phyloP scores from a whole-genome alignment of 1,284 basidiomycete species.

The Puccinia horiana region DNA sequence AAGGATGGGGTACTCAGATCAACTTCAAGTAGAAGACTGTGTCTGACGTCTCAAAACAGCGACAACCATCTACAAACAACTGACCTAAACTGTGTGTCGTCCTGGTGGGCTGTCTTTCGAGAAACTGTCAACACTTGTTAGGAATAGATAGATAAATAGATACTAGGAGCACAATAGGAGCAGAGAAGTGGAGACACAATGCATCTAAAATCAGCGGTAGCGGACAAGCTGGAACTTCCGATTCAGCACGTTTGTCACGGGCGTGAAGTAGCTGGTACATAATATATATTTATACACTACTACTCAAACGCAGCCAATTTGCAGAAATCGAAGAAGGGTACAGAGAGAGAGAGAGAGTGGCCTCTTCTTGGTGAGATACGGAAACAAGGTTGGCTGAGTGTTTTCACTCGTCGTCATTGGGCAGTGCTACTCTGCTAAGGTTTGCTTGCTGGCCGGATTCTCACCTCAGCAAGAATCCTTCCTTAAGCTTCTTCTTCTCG shows the following conservation, averaged over 20 bases:
- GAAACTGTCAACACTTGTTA: not conserved
- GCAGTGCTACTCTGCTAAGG: not conserved
- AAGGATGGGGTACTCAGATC: not conserved
- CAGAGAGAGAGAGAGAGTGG: not conserved
- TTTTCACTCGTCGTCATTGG: not conserved
- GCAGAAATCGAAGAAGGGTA: not conserved
- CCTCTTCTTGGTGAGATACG: not conserved
- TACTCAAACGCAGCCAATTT: not conserved
- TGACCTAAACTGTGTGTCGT: slow-evolving; percentile 18
- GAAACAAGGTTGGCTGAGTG: slow-evolving; percentile 18
- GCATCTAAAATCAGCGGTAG: slow-evolving; percentile 4
- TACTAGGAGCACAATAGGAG: slow-evolving; percentile 12
- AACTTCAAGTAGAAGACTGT: too few relatives aligned
- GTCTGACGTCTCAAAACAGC: not conserved
- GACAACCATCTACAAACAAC: slow-evolving; percentile 16
- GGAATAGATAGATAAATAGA: not conserved
- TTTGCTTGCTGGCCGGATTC: slow-evolving; percentile 1
- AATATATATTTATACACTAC: too few relatives aligned
- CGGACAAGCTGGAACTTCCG: not conserved
- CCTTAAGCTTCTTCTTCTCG: slow-evolving; percentile 28
- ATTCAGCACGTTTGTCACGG: not conserved
- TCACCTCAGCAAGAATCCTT: slow-evolving; percentile 25
- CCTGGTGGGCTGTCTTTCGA: not conserved
- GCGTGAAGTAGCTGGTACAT: not conserved
- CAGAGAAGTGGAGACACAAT: not conserved